Conservation (phyloP, 2,329 filamentous ascomycete species). For the Aspergillus sp. region DNA sequence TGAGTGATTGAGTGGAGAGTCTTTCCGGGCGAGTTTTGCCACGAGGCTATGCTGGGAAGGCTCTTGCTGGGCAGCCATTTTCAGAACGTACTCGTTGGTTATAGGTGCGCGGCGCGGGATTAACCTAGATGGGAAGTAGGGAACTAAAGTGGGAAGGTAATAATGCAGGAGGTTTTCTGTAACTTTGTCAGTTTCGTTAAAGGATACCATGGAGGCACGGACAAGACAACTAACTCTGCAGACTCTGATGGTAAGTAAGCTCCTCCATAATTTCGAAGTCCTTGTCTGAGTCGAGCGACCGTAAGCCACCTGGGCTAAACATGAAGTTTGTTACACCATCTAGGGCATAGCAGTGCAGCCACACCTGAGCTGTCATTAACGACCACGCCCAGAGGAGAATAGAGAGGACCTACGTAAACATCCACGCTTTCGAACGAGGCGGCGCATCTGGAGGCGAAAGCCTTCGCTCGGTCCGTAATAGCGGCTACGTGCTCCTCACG, state of each 20-base stretch:
- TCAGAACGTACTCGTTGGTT: slow-evolving; percentile 60
- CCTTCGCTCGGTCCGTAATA: slow-evolving; percentile 57
- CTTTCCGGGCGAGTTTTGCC: slow-evolving; percentile 57
- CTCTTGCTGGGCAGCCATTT: slow-evolving; percentile 48
- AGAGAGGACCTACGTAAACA: slow-evolving; percentile 53
- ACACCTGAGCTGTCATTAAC: slow-evolving; percentile 23
- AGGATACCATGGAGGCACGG: background rate
- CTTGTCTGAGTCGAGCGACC: slow-evolving; percentile 56
- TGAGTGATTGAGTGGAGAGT: slow-evolving; percentile 48
- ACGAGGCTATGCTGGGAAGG: slow-evolving; percentile 58
- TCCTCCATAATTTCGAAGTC: slow-evolving; percentile 69
- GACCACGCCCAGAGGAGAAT: background rate
- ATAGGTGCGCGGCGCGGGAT: slow-evolving; percentile 59
- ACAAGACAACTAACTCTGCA: slow-evolving; percentile 55
- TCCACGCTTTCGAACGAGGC: slow-evolving; percentile 52
- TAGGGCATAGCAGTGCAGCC: slow-evolving; percentile 66
- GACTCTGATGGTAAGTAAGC: slow-evolving; percentile 65
- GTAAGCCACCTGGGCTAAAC: slow-evolving; percentile 65
- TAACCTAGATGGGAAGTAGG: slow-evolving; percentile 47
- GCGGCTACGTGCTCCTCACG: slow-evolving; percentile 55
- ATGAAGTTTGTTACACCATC: slow-evolving; percentile 69
- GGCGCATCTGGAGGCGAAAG: slow-evolving; percentile 56
- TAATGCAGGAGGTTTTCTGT: slow-evolving; percentile 60
- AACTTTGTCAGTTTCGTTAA: background rate
- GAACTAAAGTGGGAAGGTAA: slow-evolving; percentile 56